Evolutionary conservation across 129 eudicot species (phyloP).

Genomic region (Gnaphalium uliginosum): DNA sequence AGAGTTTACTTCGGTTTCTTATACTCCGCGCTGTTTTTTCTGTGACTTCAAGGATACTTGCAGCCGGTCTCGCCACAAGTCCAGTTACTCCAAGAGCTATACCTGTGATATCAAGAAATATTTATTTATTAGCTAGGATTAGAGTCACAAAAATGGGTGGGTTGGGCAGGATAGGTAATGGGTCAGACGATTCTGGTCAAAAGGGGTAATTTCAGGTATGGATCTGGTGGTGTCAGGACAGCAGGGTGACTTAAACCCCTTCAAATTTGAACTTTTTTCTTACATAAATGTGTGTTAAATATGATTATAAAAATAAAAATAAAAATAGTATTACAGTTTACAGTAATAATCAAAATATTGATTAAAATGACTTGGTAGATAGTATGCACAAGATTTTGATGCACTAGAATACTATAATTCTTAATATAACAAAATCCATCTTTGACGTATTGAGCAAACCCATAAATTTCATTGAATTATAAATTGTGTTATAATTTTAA

Average conservation of each 20-base stretch:
- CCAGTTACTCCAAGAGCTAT: conserved; percentile 94
- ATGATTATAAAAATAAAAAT: too few species aligned
- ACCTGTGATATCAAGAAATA: conserved; percentile 46
- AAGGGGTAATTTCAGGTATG: neutral
- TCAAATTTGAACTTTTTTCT: neutral
- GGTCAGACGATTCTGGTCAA: neutral
- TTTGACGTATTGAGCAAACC: neutral
- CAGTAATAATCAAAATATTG: too few species aligned
- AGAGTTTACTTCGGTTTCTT: conserved; percentile 82
- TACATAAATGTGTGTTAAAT: too few species aligned
- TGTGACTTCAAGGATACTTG: conserved; percentile 89
- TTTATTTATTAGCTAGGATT: neutral
- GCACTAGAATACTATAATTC: too few species aligned
- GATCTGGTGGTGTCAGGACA: neutral
- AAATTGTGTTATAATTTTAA: neutral
- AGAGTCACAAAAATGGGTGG: neutral
- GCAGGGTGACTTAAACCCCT: neutral
- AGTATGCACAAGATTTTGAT: too few species aligned
- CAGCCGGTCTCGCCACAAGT: conserved; percentile 95
- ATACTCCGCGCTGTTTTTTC: conserved; percentile 98
- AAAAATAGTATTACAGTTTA: too few species aligned
- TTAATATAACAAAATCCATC: neutral
- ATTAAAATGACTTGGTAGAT: too few species aligned
- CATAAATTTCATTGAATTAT: neutral
- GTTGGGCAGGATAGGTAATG: neutral